Evolutionary conservation across 2,329 filamentous ascomycete genomes (phyloP), one percentile per base, ranked within the genome.

Genomic region (Botrytis porri): DNA sequence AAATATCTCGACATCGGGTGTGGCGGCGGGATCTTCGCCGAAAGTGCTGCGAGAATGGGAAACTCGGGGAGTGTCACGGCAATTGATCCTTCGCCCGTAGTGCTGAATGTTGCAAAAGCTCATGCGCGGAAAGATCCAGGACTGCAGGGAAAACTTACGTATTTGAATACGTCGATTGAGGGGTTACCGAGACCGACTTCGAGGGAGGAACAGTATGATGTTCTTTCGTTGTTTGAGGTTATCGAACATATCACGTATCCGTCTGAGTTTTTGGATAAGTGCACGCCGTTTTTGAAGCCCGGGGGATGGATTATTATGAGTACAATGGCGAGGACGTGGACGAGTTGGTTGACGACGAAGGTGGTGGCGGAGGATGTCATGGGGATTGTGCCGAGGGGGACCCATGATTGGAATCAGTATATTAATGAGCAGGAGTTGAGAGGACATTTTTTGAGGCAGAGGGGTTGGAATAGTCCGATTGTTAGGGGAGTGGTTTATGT

Each of bases 351-450:
- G 64, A 94, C 95, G 20, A 99, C 97, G 4, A 97, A 97, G 79
- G 84, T 98, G 37, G 87, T 97, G 75, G 96, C 96, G 0, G 96
- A 99, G 84, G 93, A 96, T 83, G 81, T 98, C 73, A 79, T 97
- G 81, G 86, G 93, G 8, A 93, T 98, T 75, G 96, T 99, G 73
- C 96, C 96, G 16, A 89, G 88, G 76, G 96, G 96, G 2, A 99
- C 96, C 64, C 96, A 99, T 83, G 94, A 98, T 82, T 99, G 96
- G 96, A 86, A 87, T 75, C 97, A 98, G 84, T 99, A 98, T 83
- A 91, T 99, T 77, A 96, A 98, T 80, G 92, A 93, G 76, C 85
- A 88, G 22, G 95, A 98, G 85, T 82, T 97, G 79, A 84, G 87
- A 77, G 83, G 81, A 1, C 85, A 87, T 81, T 88, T 91, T 76